These are phyloP conservation scores for Emergomyces africanus DNA, from an alignment of 2,329 filamentous ascomycete genomes.

Conservation along the genomic window DNA sequence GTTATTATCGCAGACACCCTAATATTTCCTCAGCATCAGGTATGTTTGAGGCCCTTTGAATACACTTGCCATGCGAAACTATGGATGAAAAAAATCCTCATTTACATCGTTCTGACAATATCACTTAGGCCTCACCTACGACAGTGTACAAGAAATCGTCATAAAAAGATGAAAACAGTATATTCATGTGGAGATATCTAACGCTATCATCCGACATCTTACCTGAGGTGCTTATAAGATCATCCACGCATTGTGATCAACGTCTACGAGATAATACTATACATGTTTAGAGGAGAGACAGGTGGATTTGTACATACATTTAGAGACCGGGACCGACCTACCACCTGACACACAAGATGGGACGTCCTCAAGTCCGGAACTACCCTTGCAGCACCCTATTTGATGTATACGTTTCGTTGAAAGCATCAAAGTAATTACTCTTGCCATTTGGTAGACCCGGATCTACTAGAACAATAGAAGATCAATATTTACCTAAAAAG, in stretches of 20 bases:
- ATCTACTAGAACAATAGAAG: background rate
- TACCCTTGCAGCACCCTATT: background rate
- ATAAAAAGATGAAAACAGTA: background rate
- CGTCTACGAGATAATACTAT: background rate
- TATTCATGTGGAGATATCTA: background rate
- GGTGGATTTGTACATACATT: background rate
- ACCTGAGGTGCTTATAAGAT: background rate
- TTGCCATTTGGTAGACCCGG: background rate
- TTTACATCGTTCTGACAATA: background rate
- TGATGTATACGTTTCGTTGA: background rate
- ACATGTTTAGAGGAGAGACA: background rate
- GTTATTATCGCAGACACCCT: slow-evolving; percentile 81
- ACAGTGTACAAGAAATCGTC: background rate
- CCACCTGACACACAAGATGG: background rate
- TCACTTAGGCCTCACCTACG: background rate
- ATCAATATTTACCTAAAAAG: background rate
- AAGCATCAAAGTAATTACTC: background rate
- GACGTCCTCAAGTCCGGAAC: background rate
- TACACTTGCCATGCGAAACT: background rate
- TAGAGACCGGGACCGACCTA: background rate
- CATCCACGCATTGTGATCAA: background rate
- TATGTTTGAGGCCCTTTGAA: slow-evolving; percentile 28
- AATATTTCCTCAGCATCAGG: slow-evolving; percentile 83
- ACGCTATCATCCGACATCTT: background rate
- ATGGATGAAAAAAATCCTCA: background rate